These are phyloP conservation scores for Paramecium pentaurelia DNA, from an alignment of 73 alveolate species.

Conservation along the genomic window DNA sequence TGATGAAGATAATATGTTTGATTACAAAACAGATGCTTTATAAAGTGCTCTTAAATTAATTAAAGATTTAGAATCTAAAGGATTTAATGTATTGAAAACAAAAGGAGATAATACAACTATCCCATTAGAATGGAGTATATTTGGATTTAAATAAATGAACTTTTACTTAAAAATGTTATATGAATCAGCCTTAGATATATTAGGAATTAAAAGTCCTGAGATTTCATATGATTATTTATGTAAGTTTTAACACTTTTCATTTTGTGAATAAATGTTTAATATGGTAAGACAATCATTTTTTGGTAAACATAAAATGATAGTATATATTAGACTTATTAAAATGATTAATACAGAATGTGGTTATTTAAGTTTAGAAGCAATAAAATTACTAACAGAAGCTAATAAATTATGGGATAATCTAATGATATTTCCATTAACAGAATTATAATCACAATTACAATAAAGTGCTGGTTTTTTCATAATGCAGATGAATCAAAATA, in stretches of 20 bases:
- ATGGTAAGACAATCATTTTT: conserved; percentile 43
- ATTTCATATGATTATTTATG: conserved; percentile 43
- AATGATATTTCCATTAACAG: background rate
- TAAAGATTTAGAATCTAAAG: background rate
- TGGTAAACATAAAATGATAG: conserved; percentile 55
- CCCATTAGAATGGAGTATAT: conserved; percentile 30
- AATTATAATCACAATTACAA: background rate
- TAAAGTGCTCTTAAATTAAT: background rate
- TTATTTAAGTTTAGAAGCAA: background rate
- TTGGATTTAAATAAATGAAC: background rate
- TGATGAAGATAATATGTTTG: background rate
- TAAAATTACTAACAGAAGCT: background rate
- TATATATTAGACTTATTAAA: conserved; percentile 34
- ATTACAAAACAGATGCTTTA: conserved; percentile 38
- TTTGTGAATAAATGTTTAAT: conserved; percentile 32
- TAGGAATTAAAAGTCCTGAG: conserved; percentile 36
- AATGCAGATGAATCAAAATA: background rate
- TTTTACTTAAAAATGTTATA: conserved; percentile 6
- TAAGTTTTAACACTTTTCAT: conserved; percentile 43
- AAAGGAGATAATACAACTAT: background rate
- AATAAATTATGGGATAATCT: conserved; percentile 13
- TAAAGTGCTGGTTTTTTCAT: background rate
- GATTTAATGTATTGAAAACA: background rate
- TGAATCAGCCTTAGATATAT: background rate
- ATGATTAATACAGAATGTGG: background rate